Evolutionary conservation across 345 rosid species (phyloP), one percentile per base, ranked within the genome.

Genomic region (Salix brachista): DNA sequence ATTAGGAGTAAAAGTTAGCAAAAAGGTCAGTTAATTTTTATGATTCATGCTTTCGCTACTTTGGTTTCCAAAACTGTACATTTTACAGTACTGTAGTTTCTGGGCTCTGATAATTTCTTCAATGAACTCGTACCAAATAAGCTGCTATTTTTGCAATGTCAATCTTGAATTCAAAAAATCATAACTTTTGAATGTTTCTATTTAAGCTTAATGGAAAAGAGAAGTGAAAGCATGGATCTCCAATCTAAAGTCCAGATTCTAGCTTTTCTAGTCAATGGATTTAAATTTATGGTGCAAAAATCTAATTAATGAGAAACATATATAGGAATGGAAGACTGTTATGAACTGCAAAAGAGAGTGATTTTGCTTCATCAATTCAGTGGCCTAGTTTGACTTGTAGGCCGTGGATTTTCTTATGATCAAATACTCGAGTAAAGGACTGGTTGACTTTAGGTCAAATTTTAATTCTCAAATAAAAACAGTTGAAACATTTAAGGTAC

Each of bases 1-100:
- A 1, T 76, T 96, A 86, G 96, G 92, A 74, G 92, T 96, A 58
- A 96, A 87, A 85, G 90, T 96, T 77, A 86, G 86, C 92, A 96
- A 96, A 88, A 96, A 94, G 90, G 98, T 93, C 39, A 37, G 74
- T 72, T 83, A 1, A 44, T 65, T 60, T 17, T 41, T 34, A 17
- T 52, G 44, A 44, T 36, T 13, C 30, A 44, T 39, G 46, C 52
- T 77, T 36, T 77, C 72, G 48, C 50, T 67, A 69, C 60, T 82
- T 69, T 17, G 60, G 19, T 72, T 41, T n/a, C 14, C 14, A 42
- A 42, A 42, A 42, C 41, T 44, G 37, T 32, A 25, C 28, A 34
- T 3, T n/a, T 28, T 70, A 21, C 34, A 30, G 5, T 70, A 7
- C 73, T 48, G 1, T 21, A 13, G 21, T 28, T 21, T 10, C 39